phyloP scores from a whole-genome alignment of 2,329 filamentous ascomycete genomes.

The Pezicula carpinea region DNA sequence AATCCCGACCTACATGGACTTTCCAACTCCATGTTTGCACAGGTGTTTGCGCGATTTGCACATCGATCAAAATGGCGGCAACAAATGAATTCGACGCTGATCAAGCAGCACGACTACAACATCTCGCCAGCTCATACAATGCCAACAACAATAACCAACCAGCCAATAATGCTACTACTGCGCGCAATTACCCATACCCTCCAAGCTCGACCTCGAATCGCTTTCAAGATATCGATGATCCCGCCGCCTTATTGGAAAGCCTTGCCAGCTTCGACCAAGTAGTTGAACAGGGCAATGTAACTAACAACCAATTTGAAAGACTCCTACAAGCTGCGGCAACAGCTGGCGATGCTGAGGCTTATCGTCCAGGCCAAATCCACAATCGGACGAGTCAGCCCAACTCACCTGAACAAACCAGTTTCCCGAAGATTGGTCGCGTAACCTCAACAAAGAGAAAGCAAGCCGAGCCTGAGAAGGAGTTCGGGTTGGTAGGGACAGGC shows the following conservation, averaged over 20 bases:
- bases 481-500: not conserved
- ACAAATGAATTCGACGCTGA: too few species aligned
- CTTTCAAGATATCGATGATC: slow-evolving; percentile 18
- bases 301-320: slow-evolving; percentile 22
- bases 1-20: too few species aligned
- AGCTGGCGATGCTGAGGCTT: slow-evolving; percentile 14
- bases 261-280: slow-evolving; percentile 19
- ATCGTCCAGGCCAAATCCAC: not conserved
- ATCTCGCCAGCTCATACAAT: too few species aligned
- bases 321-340: slow-evolving; percentile 23
- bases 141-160: too few species aligned
- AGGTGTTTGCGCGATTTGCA: too few species aligned
- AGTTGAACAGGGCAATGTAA: not conserved
- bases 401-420: not conserved
- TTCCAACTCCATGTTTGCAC: too few species aligned
- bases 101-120: too few species aligned
- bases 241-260: slow-evolving; percentile 20
- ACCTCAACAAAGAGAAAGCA: not conserved
- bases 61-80: too few species aligned
- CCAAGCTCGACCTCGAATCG: slow-evolving; percentile 1
- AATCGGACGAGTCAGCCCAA: not conserved
- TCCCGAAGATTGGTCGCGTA: not conserved
- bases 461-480: not conserved
- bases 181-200: too few species aligned
- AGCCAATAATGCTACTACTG: too few species aligned